Conservation (phyloP, 441 rosid genomes). For the Pelargonium fulgidum region DNA sequence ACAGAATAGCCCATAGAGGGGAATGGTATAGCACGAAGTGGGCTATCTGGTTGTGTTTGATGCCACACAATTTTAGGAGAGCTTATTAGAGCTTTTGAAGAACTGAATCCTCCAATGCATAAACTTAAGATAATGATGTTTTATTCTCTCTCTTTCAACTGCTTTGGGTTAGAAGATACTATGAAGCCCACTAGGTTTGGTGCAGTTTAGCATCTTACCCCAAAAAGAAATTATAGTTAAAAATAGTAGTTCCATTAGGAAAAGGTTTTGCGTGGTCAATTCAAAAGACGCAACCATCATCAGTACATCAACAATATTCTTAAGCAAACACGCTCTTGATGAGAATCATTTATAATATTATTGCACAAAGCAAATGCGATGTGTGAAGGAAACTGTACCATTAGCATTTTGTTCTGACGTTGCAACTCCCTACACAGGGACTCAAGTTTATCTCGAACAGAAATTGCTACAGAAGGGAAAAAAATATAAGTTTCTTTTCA, state of each 20-base stretch:
- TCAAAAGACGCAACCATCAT: neutral
- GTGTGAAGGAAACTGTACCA: constrained; percentile 40
- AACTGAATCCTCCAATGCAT: neutral
- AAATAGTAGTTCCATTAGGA: neutral
- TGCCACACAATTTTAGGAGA: neutral
- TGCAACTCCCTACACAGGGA: constrained; percentile 85
- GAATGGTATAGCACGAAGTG: neutral
- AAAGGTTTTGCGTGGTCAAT: constrained; percentile 6
- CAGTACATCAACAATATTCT: neutral
- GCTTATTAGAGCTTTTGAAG: neutral
- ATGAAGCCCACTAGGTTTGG: neutral
- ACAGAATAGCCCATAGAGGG: too few relatives aligned
- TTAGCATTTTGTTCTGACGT: constrained; percentile 84
- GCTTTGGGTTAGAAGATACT: neutral
- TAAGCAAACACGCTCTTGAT: neutral
- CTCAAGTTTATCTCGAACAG: constrained; percentile 82
- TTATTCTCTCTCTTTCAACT: neutral
- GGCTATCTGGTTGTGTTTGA: neutral
- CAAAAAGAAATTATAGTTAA: neutral
- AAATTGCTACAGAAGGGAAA: constrained; percentile 43
- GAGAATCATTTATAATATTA: neutral
- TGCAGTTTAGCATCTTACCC: neutral
- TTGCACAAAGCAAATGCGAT: constrained; percentile 4
- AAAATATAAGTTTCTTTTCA: neutral
- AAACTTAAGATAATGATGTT: neutral